Evolutionary conservation across 2,329 filamentous ascomycete species (phyloP), one percentile per base, ranked within the genome.

Genomic region (Scedosporium aurantiacum): DNA sequence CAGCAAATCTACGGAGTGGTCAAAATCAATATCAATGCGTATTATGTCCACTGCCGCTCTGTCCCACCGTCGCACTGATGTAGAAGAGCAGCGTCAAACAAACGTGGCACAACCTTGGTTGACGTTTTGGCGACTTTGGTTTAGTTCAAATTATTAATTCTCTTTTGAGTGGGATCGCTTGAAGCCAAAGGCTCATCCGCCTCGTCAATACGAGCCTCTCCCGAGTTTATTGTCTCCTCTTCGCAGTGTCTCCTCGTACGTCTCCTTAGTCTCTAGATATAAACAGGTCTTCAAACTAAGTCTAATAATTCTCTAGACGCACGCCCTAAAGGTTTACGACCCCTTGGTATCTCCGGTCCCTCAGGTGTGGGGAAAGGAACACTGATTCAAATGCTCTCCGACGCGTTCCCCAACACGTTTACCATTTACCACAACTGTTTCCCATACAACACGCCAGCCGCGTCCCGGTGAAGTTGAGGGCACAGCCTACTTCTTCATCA

Each of bases 341-440:
- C 41, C 63, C 61, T 62, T 70, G 66, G 60, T 69, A 65, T 27
- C 63, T 47, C 50, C 69, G 66, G 43, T 63, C 62, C 57, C 41
- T 63, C 61, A 25, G 62, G 59, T n/a, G 52, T 55, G 25, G 60
- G 57, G 14, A 62, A 40, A 21, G 60, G 61, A 8, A 57, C 56
- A 50, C 58, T 55, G 7, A 58, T 58, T 27, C 62, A 55, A 62
- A 54, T 62, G 57, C 60, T 60, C 45, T 50, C 63, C 54, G 45
- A 67, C 52, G 57, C 65, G 60, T 61, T 64, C 65, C 16, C 63
- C 62, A 55, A 55, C 6, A 28, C n/a, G 5, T 55, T 55, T 27
- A 27, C 50, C n/a, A n/a, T n/a, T n/a, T n/a, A 27, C 50, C 6
- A 23, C 23, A 4, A 28, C 50, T 5, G 50, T 55, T 25, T 55